Evolutionary conservation across 305 asterid species (phyloP).

Genomic region (Caryopteris hybrid): DNA sequence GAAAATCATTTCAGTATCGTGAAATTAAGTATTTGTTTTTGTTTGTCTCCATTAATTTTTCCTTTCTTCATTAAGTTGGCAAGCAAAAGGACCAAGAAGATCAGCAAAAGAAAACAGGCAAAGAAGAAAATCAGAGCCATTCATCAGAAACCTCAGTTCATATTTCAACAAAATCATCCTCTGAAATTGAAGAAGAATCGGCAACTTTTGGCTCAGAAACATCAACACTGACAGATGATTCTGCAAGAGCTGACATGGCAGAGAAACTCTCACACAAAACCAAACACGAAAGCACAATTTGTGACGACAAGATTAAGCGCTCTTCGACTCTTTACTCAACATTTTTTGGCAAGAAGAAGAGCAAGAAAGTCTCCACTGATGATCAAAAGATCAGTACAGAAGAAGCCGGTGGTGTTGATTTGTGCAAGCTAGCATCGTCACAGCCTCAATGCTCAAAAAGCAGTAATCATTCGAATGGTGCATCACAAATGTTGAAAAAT

Average conservation of each 20-base stretch:
- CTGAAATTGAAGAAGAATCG: constrained; percentile 63
- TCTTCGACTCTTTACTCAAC: constrained; percentile 8
- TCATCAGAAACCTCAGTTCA: constrained; percentile 30
- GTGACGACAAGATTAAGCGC: neutral
- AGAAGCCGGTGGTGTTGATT: neutral
- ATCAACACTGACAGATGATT: constrained; percentile 58
- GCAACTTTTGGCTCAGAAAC: constrained; percentile 56
- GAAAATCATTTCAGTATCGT: neutral
- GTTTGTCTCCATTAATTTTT: neutral
- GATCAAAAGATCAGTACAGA: constrained; percentile 20
- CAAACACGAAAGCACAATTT: constrained; percentile 11
- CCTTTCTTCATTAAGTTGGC: constrained; percentile 7
- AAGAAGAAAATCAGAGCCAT: constrained; percentile 25
- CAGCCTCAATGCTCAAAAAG: constrained; percentile 28
- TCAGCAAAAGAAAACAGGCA: constrained; percentile 14
- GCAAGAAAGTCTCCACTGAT: constrained; percentile 14
- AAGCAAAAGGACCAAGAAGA: constrained; percentile 30
- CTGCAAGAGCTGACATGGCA: constrained; percentile 25
- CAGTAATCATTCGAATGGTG: constrained; percentile 38
- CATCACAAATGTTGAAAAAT: constrained; percentile 44
- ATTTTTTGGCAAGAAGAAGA: constrained; percentile 27
- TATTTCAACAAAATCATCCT: constrained; percentile 36
- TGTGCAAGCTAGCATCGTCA: constrained; percentile 8
- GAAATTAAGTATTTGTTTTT: too few species aligned
- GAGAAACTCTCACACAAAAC: constrained; percentile 11